phyloP scores from a whole-genome alignment of 495 filamentous ascomycete genomes.

The Annulohypoxylon stygium region DNA sequence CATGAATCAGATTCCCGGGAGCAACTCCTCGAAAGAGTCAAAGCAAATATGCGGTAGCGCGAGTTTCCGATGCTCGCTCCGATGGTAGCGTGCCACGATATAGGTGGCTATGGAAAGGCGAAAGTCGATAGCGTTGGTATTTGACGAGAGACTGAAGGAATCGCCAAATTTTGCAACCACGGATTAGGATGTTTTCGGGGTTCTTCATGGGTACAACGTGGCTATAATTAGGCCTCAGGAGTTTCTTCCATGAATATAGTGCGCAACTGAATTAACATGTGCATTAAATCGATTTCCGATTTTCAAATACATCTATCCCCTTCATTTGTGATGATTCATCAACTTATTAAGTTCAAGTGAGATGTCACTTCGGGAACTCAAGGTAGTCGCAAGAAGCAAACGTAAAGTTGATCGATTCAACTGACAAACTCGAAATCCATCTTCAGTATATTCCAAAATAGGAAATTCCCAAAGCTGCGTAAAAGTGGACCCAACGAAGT shows the following conservation, averaged over 20 bases:
- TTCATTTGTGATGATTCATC: too few relatives aligned
- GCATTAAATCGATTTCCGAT: too few relatives aligned
- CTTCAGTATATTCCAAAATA: not conserved
- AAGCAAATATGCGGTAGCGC: constrained; percentile 75
- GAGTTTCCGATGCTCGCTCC: not conserved
- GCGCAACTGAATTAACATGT: not conserved
- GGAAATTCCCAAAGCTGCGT: not conserved
- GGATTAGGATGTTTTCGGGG: not conserved
- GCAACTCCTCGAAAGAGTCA: constrained; percentile 82
- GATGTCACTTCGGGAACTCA: too few relatives aligned
- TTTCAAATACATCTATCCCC: too few relatives aligned
- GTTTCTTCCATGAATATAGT: not conserved
- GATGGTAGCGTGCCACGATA: not conserved
- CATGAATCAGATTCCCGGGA: constrained; percentile 74
- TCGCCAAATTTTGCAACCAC: not conserved
- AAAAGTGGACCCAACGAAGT: not conserved
- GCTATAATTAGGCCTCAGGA: not conserved
- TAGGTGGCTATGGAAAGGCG: not conserved
- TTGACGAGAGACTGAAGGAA: not conserved
- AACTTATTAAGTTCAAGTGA: too few relatives aligned
- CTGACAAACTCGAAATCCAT: too few relatives aligned
- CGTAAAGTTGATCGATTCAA: too few relatives aligned
- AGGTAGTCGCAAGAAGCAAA: too few relatives aligned
- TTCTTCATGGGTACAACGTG: not conserved
- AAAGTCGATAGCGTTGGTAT: not conserved